A percentile compares a stretch with the other conserved stretches of the same genome.
phyloP scores from a whole-genome alignment of 208 protist species.

The Angomonas ambiguus region DNA sequence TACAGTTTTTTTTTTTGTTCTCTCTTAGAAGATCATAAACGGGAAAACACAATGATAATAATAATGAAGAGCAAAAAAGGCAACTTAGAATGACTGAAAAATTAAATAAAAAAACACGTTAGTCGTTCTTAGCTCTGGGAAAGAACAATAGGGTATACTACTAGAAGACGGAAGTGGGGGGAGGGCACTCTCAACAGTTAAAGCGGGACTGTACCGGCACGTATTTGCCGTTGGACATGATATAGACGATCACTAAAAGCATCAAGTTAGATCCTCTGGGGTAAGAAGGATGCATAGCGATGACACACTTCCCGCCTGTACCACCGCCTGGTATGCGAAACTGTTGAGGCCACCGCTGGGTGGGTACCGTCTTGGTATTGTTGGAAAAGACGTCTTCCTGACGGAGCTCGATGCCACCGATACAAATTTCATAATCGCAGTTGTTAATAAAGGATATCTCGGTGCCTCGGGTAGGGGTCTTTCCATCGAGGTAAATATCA shows the following conservation, averaged over 20 bases:
- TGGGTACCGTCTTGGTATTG: conserved; percentile 68
- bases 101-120: no score
- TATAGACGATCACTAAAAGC: conserved; percentile 70
- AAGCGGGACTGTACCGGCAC: conserved; percentile 58
- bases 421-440: conserved; percentile 49
- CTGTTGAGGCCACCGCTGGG: conserved; percentile 82
- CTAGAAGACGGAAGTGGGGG: no score
- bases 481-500: conserved; percentile 82
- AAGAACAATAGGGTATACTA: background rate
- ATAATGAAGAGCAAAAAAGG: conserved; percentile 4
- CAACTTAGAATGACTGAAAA: no score
- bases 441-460: conserved; percentile 85
- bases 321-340: conserved; percentile 52
- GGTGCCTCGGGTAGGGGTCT: conserved; percentile 76
- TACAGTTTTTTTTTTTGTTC: background rate
- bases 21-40: background rate
- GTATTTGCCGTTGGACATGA: conserved; percentile 59
- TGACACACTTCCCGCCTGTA: conserved; percentile 44
- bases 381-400: conserved; percentile 86
- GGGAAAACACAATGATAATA: background rate
- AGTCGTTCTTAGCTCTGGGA: background rate
- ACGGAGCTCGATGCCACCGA: conserved; percentile 79
- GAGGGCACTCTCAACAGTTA: conserved; percentile 12
- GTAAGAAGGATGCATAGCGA: conserved; percentile 81
- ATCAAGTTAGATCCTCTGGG: conserved; percentile 66